phyloP scores from a whole-genome alignment of 2,329 filamentous ascomycete species.

The Trichophyton schoenleinii region DNA sequence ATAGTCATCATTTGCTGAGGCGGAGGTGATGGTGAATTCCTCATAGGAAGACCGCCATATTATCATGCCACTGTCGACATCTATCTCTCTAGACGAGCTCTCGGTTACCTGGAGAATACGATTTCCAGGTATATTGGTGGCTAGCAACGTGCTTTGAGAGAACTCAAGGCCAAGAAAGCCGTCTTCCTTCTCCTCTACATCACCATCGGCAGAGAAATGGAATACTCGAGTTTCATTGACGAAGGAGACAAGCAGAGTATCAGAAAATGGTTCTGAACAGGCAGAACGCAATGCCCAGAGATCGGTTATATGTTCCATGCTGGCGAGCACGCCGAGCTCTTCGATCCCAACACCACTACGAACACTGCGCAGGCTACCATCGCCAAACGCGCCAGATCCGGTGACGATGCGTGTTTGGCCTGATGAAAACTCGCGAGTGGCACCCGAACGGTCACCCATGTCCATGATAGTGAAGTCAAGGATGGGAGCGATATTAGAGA shows the following conservation, averaged over 20 bases:
- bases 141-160: slow-evolving; percentile 59
- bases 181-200: slow-evolving; percentile 73
- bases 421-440: slow-evolving; percentile 83
- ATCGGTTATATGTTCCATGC: slow-evolving; percentile 60
- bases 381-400: slow-evolving; percentile 77
- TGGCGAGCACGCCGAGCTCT: slow-evolving; percentile 67
- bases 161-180: slow-evolving; percentile 56
- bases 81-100: slow-evolving; percentile 48
- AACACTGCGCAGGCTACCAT: slow-evolving; percentile 79
- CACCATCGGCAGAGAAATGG: slow-evolving; percentile 57
- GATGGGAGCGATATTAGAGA: slow-evolving; percentile 79
- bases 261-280: slow-evolving; percentile 35
- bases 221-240: slow-evolving; percentile 76
- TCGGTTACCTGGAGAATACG: slow-evolving; percentile 66
- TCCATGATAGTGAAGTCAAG: slow-evolving; percentile 95
- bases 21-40: slow-evolving; percentile 55
- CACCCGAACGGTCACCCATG: slow-evolving; percentile 70
- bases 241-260: slow-evolving; percentile 69
- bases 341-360: slow-evolving; percentile 88
- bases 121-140: slow-evolving; percentile 50
- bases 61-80: slow-evolving; percentile 35
- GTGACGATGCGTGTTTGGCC: slow-evolving; percentile 89
- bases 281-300: slow-evolving; percentile 55
- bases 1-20: slow-evolving; percentile 58
- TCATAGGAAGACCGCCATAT: slow-evolving; percentile 28